phyloP scores from a whole-genome alignment of 1,284 basidiomycete species.

The Meira nashicola region DNA sequence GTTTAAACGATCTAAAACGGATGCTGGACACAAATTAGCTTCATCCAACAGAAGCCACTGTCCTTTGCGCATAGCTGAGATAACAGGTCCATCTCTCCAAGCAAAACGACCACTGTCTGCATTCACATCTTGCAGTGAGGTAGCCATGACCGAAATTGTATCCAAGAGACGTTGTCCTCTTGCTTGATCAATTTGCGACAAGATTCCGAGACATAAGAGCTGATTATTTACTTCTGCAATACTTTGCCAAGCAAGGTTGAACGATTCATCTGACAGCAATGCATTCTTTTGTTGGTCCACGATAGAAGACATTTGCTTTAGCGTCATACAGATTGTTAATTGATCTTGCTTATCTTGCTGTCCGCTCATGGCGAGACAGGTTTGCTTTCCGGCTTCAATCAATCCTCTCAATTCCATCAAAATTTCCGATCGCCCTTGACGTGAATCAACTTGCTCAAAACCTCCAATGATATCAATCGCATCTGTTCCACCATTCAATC shows the following conservation, averaged over 20 bases:
- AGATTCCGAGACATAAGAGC: background rate
- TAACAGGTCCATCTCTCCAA: constrained; percentile 93
- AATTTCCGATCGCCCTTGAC: background rate
- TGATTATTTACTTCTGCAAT: background rate
- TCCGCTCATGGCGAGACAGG: background rate
- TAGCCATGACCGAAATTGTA: background rate
- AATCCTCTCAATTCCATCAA: constrained; percentile 7
- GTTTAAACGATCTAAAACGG: constrained; percentile 93
- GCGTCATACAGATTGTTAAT: background rate
- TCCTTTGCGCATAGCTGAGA: constrained; percentile 78
- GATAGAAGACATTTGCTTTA: background rate
- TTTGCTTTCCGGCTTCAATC: background rate
- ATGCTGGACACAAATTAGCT: constrained; percentile 90
- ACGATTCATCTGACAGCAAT: background rate
- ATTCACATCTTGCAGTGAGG: background rate
- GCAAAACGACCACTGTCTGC: constrained; percentile 66
- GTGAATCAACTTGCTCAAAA: constrained; percentile 72
- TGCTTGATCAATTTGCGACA: background rate
- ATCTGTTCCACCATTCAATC: constrained; percentile 82
- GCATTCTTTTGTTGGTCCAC: background rate
- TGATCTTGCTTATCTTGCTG: background rate
- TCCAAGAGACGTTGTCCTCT: no score
- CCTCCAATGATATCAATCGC: constrained; percentile 90
- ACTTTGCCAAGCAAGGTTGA: background rate
- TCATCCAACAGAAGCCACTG: constrained; percentile 87